Evolutionary conservation across 78 protist genomes (phyloP), one percentile per base, ranked within the genome.

Genomic region (Goniomonas avonlea): DNA sequence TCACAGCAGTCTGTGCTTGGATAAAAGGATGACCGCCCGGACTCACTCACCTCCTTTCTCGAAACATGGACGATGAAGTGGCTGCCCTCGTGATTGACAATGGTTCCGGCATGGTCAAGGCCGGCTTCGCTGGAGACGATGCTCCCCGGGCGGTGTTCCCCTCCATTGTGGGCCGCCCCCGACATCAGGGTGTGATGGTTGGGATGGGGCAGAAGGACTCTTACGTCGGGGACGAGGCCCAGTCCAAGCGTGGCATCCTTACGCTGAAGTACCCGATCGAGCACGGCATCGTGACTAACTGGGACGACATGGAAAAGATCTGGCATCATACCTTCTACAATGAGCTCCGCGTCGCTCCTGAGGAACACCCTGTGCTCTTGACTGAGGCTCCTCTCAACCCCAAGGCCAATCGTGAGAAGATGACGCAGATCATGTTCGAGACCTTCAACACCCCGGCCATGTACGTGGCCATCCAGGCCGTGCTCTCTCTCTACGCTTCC

Each of bases 371-470:
- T 35, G 96, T 97, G 4, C 89, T 97, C 3, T 79, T 96, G 23
- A 95, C 98, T n/a, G 96, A 92, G 87, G 89, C 92, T 9, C 96
- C 99, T 47, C 85, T 93, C 47, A 97, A 95, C 84, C 98, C 99
- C n/a, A 92, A 85, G 82, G 94, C 86, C 25, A 95, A 96, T 84
- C 79, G 98, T 48, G 99, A 96, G 87, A 88, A 82, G 84, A 89
- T 94, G 94, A 39, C 89, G 27, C 87, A 94, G 81, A 86, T 94
- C 84, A 82, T 97, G 92, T 95, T 97, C 75, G 99, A 97, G 82
- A 91, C 98, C 53, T 94, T 94, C 94, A 89, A 93, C 85, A 73
- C 86, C 61, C 98, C 97, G 38, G 96, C 93, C 48, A 34, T 89
- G 71, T 84, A 84, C 80, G 82, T 94, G 4, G 79, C 73, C 35